phyloP scores from a whole-genome alignment of 106 monocot genomes.

The Allium fistulosum region DNA sequence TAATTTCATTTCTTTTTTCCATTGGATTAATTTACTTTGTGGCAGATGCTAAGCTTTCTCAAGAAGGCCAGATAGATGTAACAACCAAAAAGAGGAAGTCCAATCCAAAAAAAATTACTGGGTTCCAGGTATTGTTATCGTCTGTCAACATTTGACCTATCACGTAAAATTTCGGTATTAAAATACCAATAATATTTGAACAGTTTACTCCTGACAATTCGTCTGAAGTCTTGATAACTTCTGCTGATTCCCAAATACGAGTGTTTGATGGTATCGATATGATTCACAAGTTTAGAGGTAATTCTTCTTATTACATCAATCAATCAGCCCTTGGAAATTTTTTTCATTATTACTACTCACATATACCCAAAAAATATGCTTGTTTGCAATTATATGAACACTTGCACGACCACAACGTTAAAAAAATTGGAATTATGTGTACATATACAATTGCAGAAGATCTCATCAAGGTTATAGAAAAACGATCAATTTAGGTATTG shows the following conservation, averaged over 20 bases:
- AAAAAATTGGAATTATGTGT: too few species aligned
- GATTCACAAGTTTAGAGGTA: conserved; percentile 93
- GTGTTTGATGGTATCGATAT: conserved; percentile 63
- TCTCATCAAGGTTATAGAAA: too few species aligned
- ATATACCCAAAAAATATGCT: too few species aligned
- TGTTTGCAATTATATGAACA: too few species aligned
- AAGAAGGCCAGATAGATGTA: conserved; percentile 65
- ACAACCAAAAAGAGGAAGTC: conserved; percentile 67
- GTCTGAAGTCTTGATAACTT: conserved; percentile 78
- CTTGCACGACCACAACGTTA: too few species aligned
- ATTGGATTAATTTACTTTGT: not conserved
- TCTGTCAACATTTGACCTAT: not conserved
- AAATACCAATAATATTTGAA: conserved; percentile 8
- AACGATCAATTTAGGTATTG: too few species aligned
- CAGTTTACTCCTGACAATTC: conserved; percentile 85
- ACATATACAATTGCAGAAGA: too few species aligned
- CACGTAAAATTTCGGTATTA: not conserved
- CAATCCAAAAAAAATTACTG: conserved; percentile 82
- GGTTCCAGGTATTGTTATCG: conserved; percentile 66
- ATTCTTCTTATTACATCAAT: not conserved
- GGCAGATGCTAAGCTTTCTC: conserved; percentile 66
- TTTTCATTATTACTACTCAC: too few species aligned
- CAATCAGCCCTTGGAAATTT: too few species aligned
- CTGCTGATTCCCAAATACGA: conserved; percentile 87
- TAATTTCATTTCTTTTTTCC: not conserved